phyloP scores from a whole-genome alignment of 371 early-diverging fungal species.

The Mortierella sp. region DNA sequence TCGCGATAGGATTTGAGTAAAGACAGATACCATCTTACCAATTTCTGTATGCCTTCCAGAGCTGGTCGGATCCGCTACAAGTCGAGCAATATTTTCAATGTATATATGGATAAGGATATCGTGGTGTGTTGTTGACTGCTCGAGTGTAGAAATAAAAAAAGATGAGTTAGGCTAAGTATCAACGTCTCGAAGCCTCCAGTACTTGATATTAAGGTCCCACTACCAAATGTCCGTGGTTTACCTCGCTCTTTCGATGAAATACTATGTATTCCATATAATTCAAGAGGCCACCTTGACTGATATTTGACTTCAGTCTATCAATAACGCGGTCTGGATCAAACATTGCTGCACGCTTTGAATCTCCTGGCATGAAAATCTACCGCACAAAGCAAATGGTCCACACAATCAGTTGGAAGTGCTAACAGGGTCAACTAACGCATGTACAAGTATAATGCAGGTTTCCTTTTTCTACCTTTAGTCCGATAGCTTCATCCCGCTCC shows the following conservation, averaged over 20 bases:
- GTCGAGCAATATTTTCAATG: constrained; percentile 15
- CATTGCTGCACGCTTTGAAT: constrained; percentile 50
- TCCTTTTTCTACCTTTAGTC: constrained; percentile 44
- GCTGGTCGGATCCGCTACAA: not conserved
- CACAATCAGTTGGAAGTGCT: not conserved
- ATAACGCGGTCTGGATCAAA: constrained; percentile 71
- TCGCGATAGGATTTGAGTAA: not conserved
- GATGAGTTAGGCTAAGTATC: not conserved
- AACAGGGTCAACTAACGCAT: constrained; percentile 20
- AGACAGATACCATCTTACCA: constrained; percentile 10
- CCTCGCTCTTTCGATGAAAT: constrained; percentile 61
- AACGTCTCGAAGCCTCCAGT: not conserved
- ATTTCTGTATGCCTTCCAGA: constrained; percentile 13
- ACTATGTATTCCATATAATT: constrained; percentile 74
- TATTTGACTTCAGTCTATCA: constrained; percentile 57
- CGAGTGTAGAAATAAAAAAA: not conserved
- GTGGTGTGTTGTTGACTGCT: constrained; percentile 26
- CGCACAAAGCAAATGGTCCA: not conserved
- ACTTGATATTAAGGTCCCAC: too few species aligned
- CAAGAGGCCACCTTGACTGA: constrained; percentile 57
- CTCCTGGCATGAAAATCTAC: constrained; percentile 59
- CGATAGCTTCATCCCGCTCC: constrained; percentile 57
- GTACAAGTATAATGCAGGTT: constrained; percentile 61
- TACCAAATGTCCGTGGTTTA: not conserved
- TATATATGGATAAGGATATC: constrained; percentile 26